Evolutionary conservation across 2,329 filamentous ascomycete genomes (phyloP), one percentile per base, ranked within the genome.

Genomic region (Ceratocystis huliohia): DNA sequence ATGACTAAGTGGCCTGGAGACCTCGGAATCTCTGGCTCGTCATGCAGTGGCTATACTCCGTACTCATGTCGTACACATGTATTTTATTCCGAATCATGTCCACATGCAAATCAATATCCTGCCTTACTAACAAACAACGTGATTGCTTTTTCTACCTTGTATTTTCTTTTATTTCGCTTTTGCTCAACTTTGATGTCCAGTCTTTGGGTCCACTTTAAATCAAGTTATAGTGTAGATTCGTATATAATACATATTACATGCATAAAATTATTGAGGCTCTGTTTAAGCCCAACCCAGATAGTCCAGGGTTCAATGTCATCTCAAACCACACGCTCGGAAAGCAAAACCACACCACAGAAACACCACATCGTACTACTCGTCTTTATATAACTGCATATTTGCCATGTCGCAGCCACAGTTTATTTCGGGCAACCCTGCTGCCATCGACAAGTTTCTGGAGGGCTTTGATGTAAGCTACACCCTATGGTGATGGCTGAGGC

Each of bases 371-470:
- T 17, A 50, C 46, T 20, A 50, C n/a, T 20, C 17, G 10, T 30
- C 33, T 45, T 15, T 62, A 62, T 25, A 62, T 44, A 5, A 61
- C 56, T 37, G 33, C 20, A 41, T 45, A 25, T 22, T 2, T 10
- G 63, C 33, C 10, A 76, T 77, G 75, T 69, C 73, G 28, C 71
- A 75, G 69, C 73, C 84, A n/a, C 82, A 82, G 70, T 82, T 92
- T 73, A 81, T 99, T 70, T 93, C 87, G 46, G 92, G 92, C 74
- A 86, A 97, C 73, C 82, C 82, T 69, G 79, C 83, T 67, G 89
- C 84, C 57, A 89, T 96, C 71, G 83, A 87, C 63, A 86, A 88
- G 64, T 99, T 99, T 74, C 80, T 99, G 69, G 87, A 90, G 77
- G 85, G 85, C 74, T 99, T 96, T 74, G 94, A 99, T 80, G 94